These are phyloP conservation scores for Paramecium pentaurelia DNA, from an alignment of 73 alveolate species.

Conservation along the genomic window DNA sequence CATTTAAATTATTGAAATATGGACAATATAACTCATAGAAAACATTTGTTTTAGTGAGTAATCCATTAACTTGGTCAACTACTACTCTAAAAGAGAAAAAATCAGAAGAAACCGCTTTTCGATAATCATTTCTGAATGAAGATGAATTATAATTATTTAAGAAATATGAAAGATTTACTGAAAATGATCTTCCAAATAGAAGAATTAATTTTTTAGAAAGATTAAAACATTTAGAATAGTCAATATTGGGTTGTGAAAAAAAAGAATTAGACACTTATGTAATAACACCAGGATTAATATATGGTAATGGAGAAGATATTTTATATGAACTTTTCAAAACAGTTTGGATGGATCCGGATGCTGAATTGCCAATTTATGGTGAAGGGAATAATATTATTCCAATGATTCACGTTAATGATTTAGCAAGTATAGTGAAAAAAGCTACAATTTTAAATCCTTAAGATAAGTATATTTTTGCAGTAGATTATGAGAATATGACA, in stretches of 20 bases:
- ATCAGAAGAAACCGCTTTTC: background rate
- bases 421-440: slow-evolving; percentile 56
- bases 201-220: background rate
- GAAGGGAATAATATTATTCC: slow-evolving; percentile 70
- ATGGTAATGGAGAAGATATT: slow-evolving; percentile 36
- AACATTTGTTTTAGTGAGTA: background rate
- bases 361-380: slow-evolving; percentile 48
- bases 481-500: slow-evolving; percentile 53
- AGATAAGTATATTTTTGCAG: slow-evolving; percentile 64
- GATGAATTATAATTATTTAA: background rate
- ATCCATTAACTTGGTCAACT: background rate
- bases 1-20: slow-evolving; percentile 12
- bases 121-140: background rate
- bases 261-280: background rate
- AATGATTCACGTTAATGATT: slow-evolving; percentile 65
- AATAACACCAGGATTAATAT: background rate
- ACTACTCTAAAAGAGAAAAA: background rate
- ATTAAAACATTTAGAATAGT: background rate
- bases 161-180: background rate
- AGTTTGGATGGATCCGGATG: slow-evolving; percentile 41
- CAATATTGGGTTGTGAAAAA: background rate
- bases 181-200: background rate
- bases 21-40: background rate
- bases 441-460: background rate
- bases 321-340: background rate